Percentiles rank a stretch among this genome's conserved stretches.
These are phyloP conservation scores for Edaphochlamys debaryana DNA, from an alignment of 139 green algal species.

Conservation along the genomic window DNA sequence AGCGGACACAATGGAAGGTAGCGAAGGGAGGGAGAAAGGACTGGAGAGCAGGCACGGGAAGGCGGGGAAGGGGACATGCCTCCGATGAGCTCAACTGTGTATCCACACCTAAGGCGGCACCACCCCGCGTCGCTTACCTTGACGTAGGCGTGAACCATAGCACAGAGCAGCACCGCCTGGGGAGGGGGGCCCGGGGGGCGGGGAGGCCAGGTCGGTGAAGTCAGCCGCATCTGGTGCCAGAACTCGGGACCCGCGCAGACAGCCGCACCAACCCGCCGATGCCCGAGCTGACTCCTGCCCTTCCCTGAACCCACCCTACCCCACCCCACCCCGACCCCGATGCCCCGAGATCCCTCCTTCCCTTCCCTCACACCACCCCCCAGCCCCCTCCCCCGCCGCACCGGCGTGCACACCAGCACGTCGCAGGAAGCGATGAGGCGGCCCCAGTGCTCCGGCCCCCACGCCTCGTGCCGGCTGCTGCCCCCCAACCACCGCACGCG, in stretches of 20 bases:
- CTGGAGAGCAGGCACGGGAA: neutral
- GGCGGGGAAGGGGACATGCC: neutral
- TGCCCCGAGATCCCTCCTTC: neutral
- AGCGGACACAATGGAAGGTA: too few species aligned
- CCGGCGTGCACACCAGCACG: constrained; percentile 25
- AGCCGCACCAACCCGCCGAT: neutral
- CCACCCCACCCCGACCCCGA: too few species aligned
- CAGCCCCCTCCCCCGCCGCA: neutral
- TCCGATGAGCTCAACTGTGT: too few species aligned
- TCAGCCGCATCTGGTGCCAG: too few species aligned
- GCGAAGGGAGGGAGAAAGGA: neutral
- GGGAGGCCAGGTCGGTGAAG: too few species aligned
- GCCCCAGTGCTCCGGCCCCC: neutral
- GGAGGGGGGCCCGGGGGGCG: too few species aligned
- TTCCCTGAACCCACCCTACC: too few species aligned
- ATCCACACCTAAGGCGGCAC: neutral
- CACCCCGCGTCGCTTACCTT: neutral
- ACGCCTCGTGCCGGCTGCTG: neutral
- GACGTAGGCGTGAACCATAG: constrained; percentile 27
- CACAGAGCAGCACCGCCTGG: constrained; percentile 43
- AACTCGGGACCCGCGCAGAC: neutral
- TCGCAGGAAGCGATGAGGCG: constrained; percentile 1
- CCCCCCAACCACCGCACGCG: constrained; percentile 13
- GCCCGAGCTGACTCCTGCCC: too few species aligned
- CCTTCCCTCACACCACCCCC: too few species aligned